Conservation (phyloP, 2,329 filamentous ascomycete genomes). For the Rugonectria rugulosa region DNA sequence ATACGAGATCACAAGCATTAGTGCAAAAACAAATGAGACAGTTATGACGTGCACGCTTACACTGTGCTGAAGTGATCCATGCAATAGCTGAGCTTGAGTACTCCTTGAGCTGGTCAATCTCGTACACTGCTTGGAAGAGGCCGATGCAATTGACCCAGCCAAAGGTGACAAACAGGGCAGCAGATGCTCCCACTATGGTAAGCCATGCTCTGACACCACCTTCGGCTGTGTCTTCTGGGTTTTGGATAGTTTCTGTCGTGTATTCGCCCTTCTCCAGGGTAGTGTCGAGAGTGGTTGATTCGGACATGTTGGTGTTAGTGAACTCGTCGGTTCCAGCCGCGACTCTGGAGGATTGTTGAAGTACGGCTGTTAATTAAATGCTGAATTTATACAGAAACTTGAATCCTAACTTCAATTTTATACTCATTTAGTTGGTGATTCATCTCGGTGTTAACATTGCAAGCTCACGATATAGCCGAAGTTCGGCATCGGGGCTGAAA, state of each 20-base stretch:
- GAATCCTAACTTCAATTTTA: background rate
- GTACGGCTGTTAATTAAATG: background rate
- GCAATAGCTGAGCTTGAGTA: constrained; percentile 55
- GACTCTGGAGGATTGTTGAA: background rate
- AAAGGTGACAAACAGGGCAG: constrained; percentile 34
- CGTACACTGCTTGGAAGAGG: constrained; percentile 60
- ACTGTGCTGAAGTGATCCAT: constrained; percentile 59
- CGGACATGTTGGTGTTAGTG: constrained; percentile 4
- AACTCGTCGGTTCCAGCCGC: background rate
- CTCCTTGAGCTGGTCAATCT: constrained; percentile 49
- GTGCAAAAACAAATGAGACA: background rate
- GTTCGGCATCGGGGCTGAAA: constrained; percentile 24
- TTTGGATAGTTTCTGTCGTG: background rate
- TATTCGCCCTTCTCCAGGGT: constrained; percentile 24
- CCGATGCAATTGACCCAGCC: constrained; percentile 45
- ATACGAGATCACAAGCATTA: background rate
- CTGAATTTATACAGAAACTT: too few relatives aligned
- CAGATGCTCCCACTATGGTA: constrained; percentile 27
- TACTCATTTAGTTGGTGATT: background rate
- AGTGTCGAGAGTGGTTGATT: constrained; percentile 15
- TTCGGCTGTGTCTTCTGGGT: constrained; percentile 7
- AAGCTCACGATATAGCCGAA: constrained; percentile 2
- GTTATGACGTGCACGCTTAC: constrained; percentile 15
- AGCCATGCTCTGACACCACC: constrained; percentile 26
- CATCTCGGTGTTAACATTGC: background rate